Conservation (phyloP, 176 grass and related monocot genomes). For the Bothriochloa decipiens region DNA sequence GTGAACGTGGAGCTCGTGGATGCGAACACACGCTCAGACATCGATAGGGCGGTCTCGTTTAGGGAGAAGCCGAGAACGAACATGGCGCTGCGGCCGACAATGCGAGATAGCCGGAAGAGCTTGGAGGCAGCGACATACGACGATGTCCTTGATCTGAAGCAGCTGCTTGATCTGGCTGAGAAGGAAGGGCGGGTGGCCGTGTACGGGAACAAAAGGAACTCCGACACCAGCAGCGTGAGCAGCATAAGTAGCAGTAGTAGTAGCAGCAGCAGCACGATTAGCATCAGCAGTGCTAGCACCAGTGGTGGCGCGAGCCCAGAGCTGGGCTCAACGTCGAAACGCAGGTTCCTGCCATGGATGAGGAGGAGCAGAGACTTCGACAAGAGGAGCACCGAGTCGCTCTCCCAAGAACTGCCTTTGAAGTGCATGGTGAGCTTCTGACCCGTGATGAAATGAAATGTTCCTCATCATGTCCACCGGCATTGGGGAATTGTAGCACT, state of each 20-base stretch:
- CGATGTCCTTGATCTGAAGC: conserved; percentile 52
- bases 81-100: not conserved
- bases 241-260: conserved; percentile 50
- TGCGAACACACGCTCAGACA: conserved; percentile 1
- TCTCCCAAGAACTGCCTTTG: conserved; percentile 40
- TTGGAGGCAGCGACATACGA: conserved; percentile 28
- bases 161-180: conserved; percentile 58
- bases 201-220: conserved; percentile 47
- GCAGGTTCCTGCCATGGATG: conserved; percentile 50
- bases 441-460: not conserved
- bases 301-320: conserved; percentile 70
- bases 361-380: conserved; percentile 59
- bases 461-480: not conserved
- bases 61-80: conserved; percentile 37
- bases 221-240: conserved; percentile 47
- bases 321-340: conserved; percentile 49
- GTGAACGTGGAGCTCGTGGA: conserved; percentile 61
- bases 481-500: not conserved
- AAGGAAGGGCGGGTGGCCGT: conserved; percentile 46
- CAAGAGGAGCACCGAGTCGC: conserved; percentile 37
- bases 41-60: not conserved
- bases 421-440: conserved; percentile 46
- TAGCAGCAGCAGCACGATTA: conserved; percentile 44
- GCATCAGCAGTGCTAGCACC: conserved; percentile 49
- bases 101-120: conserved; percentile 27